Conservation (phyloP, 768 basidiomycete species). For the Dentipellis fragilis region DNA sequence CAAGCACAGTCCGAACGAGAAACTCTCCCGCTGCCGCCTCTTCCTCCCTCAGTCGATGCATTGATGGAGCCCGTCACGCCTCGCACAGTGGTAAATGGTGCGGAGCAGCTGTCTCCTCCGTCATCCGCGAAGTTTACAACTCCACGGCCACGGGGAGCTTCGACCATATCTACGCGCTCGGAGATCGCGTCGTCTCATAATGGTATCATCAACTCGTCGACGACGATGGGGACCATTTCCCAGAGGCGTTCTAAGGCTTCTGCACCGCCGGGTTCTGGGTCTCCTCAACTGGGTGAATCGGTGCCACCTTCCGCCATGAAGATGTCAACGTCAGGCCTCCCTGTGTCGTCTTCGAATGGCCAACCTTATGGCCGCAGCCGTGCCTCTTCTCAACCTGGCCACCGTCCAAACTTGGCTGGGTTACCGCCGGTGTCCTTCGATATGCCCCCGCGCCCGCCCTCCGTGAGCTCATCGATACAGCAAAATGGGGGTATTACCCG, state of each 20-base stretch:
- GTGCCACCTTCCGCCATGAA: slow-evolving; percentile 23
- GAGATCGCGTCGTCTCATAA: slow-evolving; percentile 17
- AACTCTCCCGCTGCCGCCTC: slow-evolving; percentile 58
- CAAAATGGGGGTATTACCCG: slow-evolving; percentile 32
- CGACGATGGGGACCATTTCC: slow-evolving; percentile 54
- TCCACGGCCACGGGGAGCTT: slow-evolving; percentile 49
- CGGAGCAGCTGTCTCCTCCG: slow-evolving; percentile 40
- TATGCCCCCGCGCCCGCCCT: slow-evolving; percentile 40
- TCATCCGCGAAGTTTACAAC: slow-evolving; percentile 27
- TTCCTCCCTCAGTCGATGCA: slow-evolving; percentile 32
- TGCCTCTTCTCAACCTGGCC: slow-evolving; percentile 70
- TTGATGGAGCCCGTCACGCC: slow-evolving; percentile 12
- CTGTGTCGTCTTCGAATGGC: not conserved
- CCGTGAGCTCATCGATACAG: slow-evolving; percentile 22
- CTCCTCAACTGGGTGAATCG: slow-evolving; percentile 4
- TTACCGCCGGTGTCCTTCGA: slow-evolving; percentile 43
- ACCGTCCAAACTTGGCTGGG: slow-evolving; percentile 41
- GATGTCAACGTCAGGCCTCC: slow-evolving; percentile 23
- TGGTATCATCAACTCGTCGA: slow-evolving; percentile 46
- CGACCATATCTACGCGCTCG: slow-evolving; percentile 28
- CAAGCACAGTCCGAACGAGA: slow-evolving; percentile 16
- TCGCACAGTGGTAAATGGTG: slow-evolving; percentile 14
- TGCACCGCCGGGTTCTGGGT: slow-evolving; percentile 35
- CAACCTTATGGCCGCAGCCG: slow-evolving; percentile 35
- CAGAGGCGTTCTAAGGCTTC: slow-evolving; percentile 61